Evolutionary conservation across 2,329 filamentous ascomycete species (phyloP), one percentile per base, ranked within the genome.

Genomic region (Clonostachys rhizophaga): DNA sequence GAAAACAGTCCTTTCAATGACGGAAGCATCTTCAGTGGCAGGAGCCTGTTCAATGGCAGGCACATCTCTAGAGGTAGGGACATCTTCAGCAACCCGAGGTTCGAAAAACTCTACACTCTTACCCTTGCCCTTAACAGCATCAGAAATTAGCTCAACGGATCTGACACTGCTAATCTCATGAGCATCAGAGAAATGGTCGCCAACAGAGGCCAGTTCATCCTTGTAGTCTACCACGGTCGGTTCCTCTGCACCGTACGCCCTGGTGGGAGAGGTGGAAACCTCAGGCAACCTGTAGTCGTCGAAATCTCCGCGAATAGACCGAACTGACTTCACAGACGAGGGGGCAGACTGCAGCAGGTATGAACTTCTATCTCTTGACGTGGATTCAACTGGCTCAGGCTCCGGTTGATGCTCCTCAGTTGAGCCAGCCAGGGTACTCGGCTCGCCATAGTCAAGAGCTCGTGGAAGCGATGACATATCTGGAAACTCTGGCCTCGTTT

Each of bases 341-440:
- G 72, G 66, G 20, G 65, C 67, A 13, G 68, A 66, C 44, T 66
- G 58, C 33, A 69, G 63, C 14, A 73, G 53, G 52, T 70, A 69
- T 12, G 68, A 70, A 54, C 65, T 74, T 52, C 66, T 60, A 50
- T 71, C 64, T 53, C 70, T 71, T 7, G 66, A 68, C 49, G 64
- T 68, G 14, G 69, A 49, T 36, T 75, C 69, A 14, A 70, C 52
- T 6, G 66, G 61, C 30, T 64, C 63, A 17, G 67, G 65, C 36
- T 74, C 66, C 37, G 66, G 12, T 11, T 37, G 20, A 10, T 24
- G 20, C 20, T 36, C 62, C 39, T 34, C 24, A 33, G 10, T 13
- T 9, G 18, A 20, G 40, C 14, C n/a, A 11, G 36, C 24, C 9
- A 30, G 9, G 9, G 24, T 10, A 30, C 24, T 30, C 24, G 24